Conservation (phyloP, 164 flowering plant species). For the Stephania yunnanensis region DNA sequence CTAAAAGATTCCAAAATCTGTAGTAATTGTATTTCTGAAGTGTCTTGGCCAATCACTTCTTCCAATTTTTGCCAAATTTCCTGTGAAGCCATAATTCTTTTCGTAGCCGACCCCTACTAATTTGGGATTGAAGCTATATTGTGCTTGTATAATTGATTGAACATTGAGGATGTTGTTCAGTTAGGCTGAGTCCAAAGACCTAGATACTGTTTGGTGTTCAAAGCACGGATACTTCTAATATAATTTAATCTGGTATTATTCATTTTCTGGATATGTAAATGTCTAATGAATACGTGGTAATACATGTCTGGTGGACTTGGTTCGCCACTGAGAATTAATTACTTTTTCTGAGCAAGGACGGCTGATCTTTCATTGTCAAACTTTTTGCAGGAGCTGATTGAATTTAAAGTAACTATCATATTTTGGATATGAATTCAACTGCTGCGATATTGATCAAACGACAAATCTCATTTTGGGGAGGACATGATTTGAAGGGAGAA, state of each 20-base stretch:
- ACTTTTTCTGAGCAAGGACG: neutral
- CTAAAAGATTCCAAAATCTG: too few relatives aligned
- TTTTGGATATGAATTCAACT: neutral
- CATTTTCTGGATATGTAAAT: neutral
- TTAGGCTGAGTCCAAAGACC: neutral
- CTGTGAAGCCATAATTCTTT: neutral
- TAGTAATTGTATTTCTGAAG: neutral
- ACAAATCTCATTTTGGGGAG: neutral
- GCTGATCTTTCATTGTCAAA: neutral
- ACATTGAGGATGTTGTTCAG: neutral
- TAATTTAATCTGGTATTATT: neutral
- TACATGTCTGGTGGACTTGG: neutral
- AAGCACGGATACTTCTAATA: neutral
- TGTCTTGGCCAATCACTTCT: too few relatives aligned
- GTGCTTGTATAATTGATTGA: neutral
- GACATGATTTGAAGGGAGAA: neutral
- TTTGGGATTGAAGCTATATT: neutral
- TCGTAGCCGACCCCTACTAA: neutral
- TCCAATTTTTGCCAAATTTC: too few relatives aligned
- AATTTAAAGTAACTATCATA: neutral
- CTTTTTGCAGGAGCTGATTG: neutral
- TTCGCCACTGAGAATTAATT: neutral
- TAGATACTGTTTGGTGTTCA: neutral
- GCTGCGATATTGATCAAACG: neutral
- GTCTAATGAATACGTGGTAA: neutral